A percentile compares a stretch with the other conserved stretches of the same genome.
Conservation (phyloP, 305 asterid species). For the Fraxinus albicans region DNA sequence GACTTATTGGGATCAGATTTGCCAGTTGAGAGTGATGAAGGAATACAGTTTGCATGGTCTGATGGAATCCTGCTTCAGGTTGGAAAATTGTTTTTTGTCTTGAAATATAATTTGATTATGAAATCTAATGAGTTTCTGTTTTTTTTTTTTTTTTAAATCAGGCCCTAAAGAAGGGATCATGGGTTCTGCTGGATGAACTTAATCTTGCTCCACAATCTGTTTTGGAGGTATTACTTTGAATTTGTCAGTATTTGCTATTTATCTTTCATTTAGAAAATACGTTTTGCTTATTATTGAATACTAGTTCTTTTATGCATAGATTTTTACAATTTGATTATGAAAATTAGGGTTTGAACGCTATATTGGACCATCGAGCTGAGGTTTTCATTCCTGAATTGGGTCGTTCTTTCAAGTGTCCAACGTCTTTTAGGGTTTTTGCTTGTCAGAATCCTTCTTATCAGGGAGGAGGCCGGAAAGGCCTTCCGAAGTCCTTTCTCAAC, state of each 20-base stretch:
- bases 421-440: constrained; percentile 90
- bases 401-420: constrained; percentile 76
- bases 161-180: constrained; percentile 95
- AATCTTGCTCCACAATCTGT: constrained; percentile 99
- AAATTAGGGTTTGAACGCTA: constrained; percentile 87
- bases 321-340: constrained; percentile 18
- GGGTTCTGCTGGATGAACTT: constrained; percentile 98
- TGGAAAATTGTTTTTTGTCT: constrained; percentile 1
- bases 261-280: constrained; percentile 14
- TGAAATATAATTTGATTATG: constrained; percentile 11
- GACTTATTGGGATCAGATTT: constrained; percentile 96
- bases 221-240: constrained; percentile 63
- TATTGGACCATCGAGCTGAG: constrained; percentile 98
- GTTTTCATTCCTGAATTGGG: constrained; percentile 97
- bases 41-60: constrained; percentile 96
- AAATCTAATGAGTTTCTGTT: constrained; percentile 7
- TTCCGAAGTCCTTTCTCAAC: constrained; percentile 95
- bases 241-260: constrained; percentile 15
- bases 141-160: constrained; percentile 32
- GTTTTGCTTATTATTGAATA: neutral
- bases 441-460: constrained; percentile 96
- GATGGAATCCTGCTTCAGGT: constrained; percentile 99
- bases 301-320: constrained; percentile 8
- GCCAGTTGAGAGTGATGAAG: constrained; percentile 92
- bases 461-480: constrained; percentile 99